These are phyloP conservation scores for Syzygium aromaticum DNA, from an alignment of 345 rosid genomes.

Conservation along the genomic window DNA sequence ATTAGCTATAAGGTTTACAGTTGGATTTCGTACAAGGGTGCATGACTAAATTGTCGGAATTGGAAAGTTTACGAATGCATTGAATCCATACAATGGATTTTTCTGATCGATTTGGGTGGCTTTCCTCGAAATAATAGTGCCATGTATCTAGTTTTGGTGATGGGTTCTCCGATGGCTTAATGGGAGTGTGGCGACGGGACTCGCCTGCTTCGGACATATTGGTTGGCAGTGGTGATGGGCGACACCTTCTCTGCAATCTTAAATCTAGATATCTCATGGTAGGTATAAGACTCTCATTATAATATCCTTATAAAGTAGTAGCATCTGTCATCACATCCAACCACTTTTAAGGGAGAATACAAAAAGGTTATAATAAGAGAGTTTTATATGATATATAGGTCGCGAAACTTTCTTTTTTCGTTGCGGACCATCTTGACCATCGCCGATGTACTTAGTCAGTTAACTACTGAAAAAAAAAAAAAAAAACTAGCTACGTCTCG, in stretches of 20 bases:
- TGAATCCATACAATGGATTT: neutral
- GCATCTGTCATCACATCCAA: neutral
- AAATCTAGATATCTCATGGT: neutral
- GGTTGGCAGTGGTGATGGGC: neutral
- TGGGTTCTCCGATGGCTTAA: neutral
- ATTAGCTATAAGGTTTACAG: neutral
- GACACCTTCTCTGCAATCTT: accelerated
- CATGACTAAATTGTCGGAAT: accelerated
- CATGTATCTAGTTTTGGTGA: neutral
- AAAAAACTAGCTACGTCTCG: neutral
- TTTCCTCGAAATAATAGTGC: neutral
- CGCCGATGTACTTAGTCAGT: neutral
- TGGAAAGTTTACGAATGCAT: accelerated
- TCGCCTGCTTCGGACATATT: neutral
- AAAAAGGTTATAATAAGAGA: neutral
- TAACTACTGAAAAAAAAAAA: no score
- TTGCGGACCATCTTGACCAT: neutral
- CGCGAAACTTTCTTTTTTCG: neutral
- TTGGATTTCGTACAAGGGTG: accelerated
- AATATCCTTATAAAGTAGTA: neutral
- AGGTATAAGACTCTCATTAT: neutral
- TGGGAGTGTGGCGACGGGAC: neutral
- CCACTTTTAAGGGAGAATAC: neutral
- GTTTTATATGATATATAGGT: neutral
- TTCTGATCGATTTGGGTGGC: accelerated